Conservation (phyloP, 1,284 basidiomycete species). For the Rhodofomes roseus region DNA sequence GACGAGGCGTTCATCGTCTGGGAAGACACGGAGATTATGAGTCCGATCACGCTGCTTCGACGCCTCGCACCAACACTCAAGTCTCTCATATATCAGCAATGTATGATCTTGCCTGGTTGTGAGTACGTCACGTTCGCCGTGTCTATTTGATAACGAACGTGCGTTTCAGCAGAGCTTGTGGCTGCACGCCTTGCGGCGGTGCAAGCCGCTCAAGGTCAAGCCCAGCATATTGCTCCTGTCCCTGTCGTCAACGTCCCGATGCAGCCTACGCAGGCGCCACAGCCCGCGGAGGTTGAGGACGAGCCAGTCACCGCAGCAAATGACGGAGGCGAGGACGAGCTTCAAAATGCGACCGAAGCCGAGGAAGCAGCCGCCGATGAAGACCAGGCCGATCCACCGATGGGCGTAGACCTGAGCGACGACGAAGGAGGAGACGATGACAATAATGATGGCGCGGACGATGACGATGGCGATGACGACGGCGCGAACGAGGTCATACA, state of each 20-base stretch:
- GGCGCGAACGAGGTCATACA: neutral
- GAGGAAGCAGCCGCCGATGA: neutral
- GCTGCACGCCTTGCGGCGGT: neutral
- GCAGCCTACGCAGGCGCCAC: neutral
- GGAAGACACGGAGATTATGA: slow-evolving; percentile 8
- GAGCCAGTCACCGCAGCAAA: neutral
- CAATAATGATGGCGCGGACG: neutral
- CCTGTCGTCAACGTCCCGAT: neutral
- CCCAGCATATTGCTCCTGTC: neutral
- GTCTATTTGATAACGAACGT: neutral
- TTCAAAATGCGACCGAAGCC: too few species aligned
- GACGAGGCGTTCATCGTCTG: slow-evolving; percentile 6
- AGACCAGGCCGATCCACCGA: neutral
- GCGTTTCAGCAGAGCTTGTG: slow-evolving; percentile 1
- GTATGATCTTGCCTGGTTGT: slow-evolving; percentile 5
- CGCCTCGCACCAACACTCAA: neutral
- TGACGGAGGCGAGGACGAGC: too few species aligned
- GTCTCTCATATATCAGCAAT: slow-evolving; percentile 4
- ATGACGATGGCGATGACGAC: neutral
- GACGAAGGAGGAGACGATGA: neutral
- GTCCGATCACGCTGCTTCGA: slow-evolving; percentile 1
- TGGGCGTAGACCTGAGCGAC: neutral
- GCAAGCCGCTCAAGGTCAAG: neutral
- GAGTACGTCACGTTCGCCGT: neutral
- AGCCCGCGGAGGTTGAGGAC: neutral